Evolutionary conservation across 2,329 filamentous ascomycete genomes (phyloP).

Genomic region (Neofusicoccum ribis): DNA sequence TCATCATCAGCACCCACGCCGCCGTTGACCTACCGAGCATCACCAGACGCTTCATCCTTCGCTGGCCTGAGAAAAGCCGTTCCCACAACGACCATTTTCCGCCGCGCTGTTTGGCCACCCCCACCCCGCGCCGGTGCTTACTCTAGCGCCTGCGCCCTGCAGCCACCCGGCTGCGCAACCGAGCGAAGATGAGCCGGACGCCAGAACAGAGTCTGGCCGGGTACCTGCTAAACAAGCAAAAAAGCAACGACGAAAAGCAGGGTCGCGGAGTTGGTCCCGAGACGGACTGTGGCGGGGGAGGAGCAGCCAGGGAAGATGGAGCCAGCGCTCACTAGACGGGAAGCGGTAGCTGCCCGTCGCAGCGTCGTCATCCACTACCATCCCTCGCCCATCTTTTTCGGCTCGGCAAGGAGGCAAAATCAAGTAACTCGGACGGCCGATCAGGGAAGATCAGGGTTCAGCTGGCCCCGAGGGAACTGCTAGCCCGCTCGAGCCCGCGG

Average conservation of each 20-base stretch:
- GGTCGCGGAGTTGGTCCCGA: background rate
- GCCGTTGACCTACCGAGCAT: background rate
- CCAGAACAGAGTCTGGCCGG: background rate
- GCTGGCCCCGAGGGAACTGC: background rate
- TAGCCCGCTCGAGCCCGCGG: no score
- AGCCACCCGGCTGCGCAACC: constrained; percentile 4
- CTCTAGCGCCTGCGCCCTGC: background rate
- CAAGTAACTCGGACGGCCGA: background rate
- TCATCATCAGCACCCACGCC: background rate
- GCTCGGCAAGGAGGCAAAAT: background rate
- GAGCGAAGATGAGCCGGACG: background rate
- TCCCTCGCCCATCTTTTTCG: background rate
- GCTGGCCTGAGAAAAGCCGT: background rate
- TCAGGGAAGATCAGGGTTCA: background rate
- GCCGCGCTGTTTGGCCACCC: background rate
- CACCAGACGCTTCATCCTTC: background rate
- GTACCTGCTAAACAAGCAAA: background rate
- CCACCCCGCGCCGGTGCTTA: background rate
- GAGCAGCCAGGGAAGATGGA: no score
- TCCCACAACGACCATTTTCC: background rate
- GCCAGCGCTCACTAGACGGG: no score
- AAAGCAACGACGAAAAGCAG: background rate
- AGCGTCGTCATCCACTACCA: background rate
- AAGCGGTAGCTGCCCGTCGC: no score
- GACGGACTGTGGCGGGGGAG: no score